Evolutionary conservation across 2,329 filamentous ascomycete species (phyloP), one percentile per base, ranked within the genome.

Genomic region (Passalora sequoiae): DNA sequence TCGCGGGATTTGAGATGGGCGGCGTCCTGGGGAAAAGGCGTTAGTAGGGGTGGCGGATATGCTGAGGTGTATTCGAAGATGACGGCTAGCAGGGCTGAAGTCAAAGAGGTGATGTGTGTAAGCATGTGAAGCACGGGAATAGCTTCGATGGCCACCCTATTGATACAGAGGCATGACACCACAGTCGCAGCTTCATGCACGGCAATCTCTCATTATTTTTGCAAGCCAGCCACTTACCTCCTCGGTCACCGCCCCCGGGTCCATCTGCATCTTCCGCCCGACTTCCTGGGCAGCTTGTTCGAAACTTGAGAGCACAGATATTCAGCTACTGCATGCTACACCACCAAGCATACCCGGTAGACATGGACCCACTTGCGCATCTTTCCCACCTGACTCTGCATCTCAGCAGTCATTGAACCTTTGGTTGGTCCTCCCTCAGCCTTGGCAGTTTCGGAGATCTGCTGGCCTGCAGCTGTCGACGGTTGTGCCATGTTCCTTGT

Each of bases 1-100:
- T 70, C 67, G 35, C 67, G 65, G 20, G 65, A 67, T 44, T 69
- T 66, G 19, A 70, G 60, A 36, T 61, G 60, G 39, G 65, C 58
- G 21, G 67, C 67, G 41, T 70, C 67, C 37, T 63, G 15, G n/a
- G n/a, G n/a, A n/a, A n/a, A n/a, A n/a, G n/a, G n/a, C n/a, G n/a
- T n/a, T n/a, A n/a, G n/a, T n/a, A n/a, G n/a, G n/a, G n/a, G n/a
- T n/a, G n/a, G n/a, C n/a, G n/a, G n/a, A n/a, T n/a, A n/a, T n/a
- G n/a, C n/a, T n/a, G n/a, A n/a, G n/a, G n/a, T n/a, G n/a, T n/a
- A n/a, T n/a, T n/a, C n/a, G n/a, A n/a, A n/a, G n/a, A n/a, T n/a
- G n/a, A n/a, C n/a, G n/a, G n/a, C n/a, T n/a, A n/a, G n/a, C n/a
- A n/a, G n/a, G n/a, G n/a, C n/a, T n/a, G n/a, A n/a, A n/a, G n/a